Base-by-base conservation (phyloP, 2,329 filamentous ascomycete genomes). In the Truncatella angustata region DNA sequence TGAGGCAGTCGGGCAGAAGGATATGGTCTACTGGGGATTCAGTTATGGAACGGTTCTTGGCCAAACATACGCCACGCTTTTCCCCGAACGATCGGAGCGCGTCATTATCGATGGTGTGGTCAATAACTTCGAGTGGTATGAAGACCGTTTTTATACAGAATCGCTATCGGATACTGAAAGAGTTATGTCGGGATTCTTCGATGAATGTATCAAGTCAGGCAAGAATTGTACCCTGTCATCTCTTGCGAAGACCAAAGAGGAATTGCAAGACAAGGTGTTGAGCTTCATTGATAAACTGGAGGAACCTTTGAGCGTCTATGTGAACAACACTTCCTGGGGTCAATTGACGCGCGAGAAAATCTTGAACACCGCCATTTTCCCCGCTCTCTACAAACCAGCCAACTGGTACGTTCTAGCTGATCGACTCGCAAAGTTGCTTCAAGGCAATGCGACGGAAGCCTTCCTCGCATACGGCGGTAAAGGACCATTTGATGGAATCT, bases 181-280 rank as follows among this genome's bases (percentile, higher is more conserved):
- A 26, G 70, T 72, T 0, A 65, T 76, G 28, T 57, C 64, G 1
- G 69, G 63, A 9, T 77, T 80, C 55, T 70, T 73, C 47, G 66
- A 73, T 16, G 70, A 73, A 44, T 81, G 78, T 57, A 69, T 72
- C 56, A 70, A 71, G 42, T 79, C 78, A 1, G 76, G 77, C 3
- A 56, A 71, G 4, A 66, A 64, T n/a, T 81, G 77, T 53, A 62
- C 72, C 1, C 58, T 80, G 24, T 69, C 70, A 0, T 62, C 65
- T 0, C 54, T 74, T 10, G 68, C 67, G 9, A 56, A 63, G 2
- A 67, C 73, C 1, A 68, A 66, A 36, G 63, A 73, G 24, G 65
- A 62, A 4, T 60, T 76, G 9, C 55, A 60, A 16, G 51, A 58
- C 1, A 65, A 65, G 23, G 60, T 79, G 1, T 50, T 70, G 2